These are phyloP conservation scores for Grigorovia humatica DNA, from an alignment of 805 yeast genomes.

Conservation along the genomic window DNA sequence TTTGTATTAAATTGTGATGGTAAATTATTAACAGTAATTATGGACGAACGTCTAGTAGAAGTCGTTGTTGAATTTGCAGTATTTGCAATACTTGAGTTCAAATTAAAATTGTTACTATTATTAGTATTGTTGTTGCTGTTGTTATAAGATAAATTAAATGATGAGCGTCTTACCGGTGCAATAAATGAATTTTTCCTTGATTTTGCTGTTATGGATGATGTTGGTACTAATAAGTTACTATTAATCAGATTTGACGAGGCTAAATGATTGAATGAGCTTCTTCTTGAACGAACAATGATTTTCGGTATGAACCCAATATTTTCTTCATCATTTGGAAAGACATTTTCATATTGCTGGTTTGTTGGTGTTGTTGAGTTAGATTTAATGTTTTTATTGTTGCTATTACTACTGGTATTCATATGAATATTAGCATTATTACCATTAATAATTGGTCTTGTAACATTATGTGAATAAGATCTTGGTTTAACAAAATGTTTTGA, in stretches of 20 bases:
- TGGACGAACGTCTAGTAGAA: slow-evolving; percentile 23
- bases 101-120: too few relatives aligned
- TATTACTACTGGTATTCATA: too few relatives aligned
- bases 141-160: slow-evolving; percentile 17
- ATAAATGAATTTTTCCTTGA: slow-evolving; percentile 27
- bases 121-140: slow-evolving; percentile 5
- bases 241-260: not conserved
- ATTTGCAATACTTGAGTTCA: not conserved
- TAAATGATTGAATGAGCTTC: slow-evolving; percentile 19
- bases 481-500: slow-evolving; percentile 16
- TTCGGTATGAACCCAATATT: slow-evolving; percentile 29
- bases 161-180: slow-evolving; percentile 20
- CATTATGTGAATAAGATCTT: slow-evolving; percentile 24
- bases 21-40: slow-evolving; percentile 18
- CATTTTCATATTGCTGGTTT: not conserved
- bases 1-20: slow-evolving; percentile 1
- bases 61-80: slow-evolving; percentile 9
- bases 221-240: not conserved
- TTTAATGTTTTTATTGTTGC: not conserved
- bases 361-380: not conserved
- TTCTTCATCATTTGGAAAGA: slow-evolving; percentile 18
- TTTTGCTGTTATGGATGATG: slow-evolving; percentile 19
- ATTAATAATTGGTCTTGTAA: slow-evolving; percentile 10
- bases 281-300: slow-evolving; percentile 27
- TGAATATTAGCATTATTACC: not conserved